Percentiles rank a stretch among this genome's conserved stretches.
phyloP scores from a whole-genome alignment of 2,329 filamentous ascomycete genomes.

The Neofusicoccum kwambonambiense region DNA sequence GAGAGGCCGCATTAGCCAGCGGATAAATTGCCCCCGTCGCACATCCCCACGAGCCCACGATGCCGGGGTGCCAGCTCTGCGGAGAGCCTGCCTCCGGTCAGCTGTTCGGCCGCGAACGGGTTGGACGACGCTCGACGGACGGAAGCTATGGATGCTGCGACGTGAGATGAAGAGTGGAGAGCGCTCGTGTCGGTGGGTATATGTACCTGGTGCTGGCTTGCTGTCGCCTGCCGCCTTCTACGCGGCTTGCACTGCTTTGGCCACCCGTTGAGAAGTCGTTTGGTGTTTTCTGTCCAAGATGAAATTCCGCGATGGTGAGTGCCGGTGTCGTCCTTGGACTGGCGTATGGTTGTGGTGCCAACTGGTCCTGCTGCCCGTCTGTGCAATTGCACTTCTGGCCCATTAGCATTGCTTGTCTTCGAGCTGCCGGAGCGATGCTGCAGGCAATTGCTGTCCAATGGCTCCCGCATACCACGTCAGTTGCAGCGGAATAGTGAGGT shows the following conservation, averaged over 20 bases:
- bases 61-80: neutral
- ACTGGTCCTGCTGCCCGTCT: neutral
- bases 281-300: conserved; percentile 35
- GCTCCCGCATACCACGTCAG: neutral
- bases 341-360: too few relatives aligned
- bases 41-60: neutral
- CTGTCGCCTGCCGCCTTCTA: too few relatives aligned
- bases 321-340: too few relatives aligned
- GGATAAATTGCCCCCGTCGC: neutral
- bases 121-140: neutral
- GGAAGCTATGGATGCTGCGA: neutral
- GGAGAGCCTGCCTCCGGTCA: neutral
- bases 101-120: neutral
- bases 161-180: too few relatives aligned
- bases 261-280: neutral
- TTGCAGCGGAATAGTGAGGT: neutral
- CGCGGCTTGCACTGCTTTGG: neutral
- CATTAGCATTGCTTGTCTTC: neutral
- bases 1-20: neutral
- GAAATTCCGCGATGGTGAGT: conserved; percentile 60
- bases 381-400: neutral
- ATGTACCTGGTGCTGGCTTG: too few relatives aligned
- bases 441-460: too few relatives aligned
- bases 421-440: too few relatives aligned
- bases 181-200: too few relatives aligned